These are phyloP conservation scores for Rubroboletus pulcherrimus DNA, from an alignment of 768 basidiomycete species.

Conservation along the genomic window DNA sequence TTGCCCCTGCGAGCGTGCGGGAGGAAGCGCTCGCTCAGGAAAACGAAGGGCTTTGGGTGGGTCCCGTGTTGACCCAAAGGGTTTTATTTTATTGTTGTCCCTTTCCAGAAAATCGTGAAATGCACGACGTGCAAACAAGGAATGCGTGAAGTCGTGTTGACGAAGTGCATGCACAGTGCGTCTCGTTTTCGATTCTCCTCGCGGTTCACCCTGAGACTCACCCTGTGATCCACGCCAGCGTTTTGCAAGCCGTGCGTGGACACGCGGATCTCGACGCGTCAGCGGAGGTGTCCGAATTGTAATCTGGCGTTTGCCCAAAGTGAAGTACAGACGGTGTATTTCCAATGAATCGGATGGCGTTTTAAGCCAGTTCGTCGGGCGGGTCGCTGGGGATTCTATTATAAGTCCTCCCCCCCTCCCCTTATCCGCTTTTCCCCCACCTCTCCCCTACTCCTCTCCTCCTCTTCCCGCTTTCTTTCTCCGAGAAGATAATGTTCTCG, in stretches of 20 bases:
- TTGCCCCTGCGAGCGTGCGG: constrained; percentile 29
- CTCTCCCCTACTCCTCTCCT: not conserved
- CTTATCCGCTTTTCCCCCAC: not conserved
- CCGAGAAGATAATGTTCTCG: constrained; percentile 4
- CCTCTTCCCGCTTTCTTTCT: not conserved
- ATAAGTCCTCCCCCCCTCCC: not conserved
- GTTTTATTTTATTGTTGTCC: no score
- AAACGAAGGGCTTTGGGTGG: constrained; percentile 58
- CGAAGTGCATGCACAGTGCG: constrained; percentile 91
- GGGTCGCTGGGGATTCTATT: no score
- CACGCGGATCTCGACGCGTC: constrained; percentile 80
- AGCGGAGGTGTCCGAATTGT: constrained; percentile 93
- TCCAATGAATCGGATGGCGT: constrained; percentile 39
- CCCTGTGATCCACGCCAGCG: constrained; percentile 40
- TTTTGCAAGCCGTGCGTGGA: constrained; percentile 87
- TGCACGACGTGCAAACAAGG: constrained; percentile 83
- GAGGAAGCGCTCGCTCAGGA: constrained; percentile 43
- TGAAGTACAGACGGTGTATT: constrained; percentile 70
- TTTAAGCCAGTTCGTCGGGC: not conserved
- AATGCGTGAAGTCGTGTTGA: constrained; percentile 76
- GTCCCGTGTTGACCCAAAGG: constrained; percentile 8
- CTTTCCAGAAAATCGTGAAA: constrained; percentile 65
- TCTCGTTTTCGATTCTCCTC: constrained; percentile 11
- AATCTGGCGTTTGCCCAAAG: constrained; percentile 75
- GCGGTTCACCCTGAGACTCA: not conserved